Evolutionary conservation across 768 basidiomycete species (phyloP).

Genomic region (Zangia roseola): DNA sequence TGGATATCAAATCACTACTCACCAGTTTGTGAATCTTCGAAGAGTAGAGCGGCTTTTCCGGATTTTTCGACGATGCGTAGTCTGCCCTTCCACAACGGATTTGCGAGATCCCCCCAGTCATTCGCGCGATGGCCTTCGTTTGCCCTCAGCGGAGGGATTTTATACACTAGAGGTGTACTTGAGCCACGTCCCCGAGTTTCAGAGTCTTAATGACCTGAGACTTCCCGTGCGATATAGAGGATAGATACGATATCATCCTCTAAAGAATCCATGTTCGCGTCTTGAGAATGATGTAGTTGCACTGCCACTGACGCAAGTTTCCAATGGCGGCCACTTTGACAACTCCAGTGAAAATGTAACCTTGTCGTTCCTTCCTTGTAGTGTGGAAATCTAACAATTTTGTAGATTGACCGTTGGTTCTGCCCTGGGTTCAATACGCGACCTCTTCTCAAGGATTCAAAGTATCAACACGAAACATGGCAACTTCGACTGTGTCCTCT

Average conservation of each 20-base stretch:
- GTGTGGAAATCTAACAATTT: slow-evolving; percentile 3
- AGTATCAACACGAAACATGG: slow-evolving; percentile 89
- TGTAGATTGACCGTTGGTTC: slow-evolving; percentile 77
- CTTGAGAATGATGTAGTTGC: not conserved
- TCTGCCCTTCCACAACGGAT: slow-evolving; percentile 90
- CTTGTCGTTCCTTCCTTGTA: not conserved
- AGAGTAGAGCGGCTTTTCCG: slow-evolving; percentile 61
- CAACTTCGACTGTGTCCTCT: slow-evolving; percentile 83
- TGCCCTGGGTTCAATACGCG: slow-evolving; percentile 66
- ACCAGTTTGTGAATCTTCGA: slow-evolving; percentile 85
- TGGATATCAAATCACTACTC: slow-evolving; percentile 21
- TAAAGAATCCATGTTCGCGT: slow-evolving; percentile 45
- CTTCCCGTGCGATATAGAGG: slow-evolving; percentile 85
- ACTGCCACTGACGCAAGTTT: not conserved
- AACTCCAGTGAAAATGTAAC: slow-evolving; percentile 34
- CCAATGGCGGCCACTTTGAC: slow-evolving; percentile 25
- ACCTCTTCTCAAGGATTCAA: slow-evolving; percentile 79
- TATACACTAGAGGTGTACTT: slow-evolving; percentile 62
- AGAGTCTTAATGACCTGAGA: slow-evolving; percentile 63
- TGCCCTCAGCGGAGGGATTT: slow-evolving; percentile 81
- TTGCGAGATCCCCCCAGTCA: slow-evolving; percentile 85
- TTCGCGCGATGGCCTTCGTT: slow-evolving; percentile 91
- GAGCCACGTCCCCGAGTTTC: slow-evolving; percentile 14
- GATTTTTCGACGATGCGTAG: slow-evolving; percentile 82
- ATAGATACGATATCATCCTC: slow-evolving; percentile 88